Conservation (phyloP, 2,329 filamentous ascomycete genomes). For the Penicillium sp. region DNA sequence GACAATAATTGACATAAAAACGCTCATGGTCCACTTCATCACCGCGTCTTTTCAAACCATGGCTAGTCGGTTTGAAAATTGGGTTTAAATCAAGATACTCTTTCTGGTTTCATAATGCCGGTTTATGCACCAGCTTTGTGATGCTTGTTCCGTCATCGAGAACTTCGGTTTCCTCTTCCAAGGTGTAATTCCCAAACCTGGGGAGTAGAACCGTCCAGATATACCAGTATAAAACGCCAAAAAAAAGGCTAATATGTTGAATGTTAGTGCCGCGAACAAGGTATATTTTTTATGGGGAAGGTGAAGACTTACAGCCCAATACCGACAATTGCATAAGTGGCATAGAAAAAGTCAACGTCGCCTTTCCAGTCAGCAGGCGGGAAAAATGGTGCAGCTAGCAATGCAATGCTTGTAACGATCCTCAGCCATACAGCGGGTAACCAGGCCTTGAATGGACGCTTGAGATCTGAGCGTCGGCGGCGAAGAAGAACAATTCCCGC, state of each 20-base stretch:
- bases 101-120: background rate
- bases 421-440: slow-evolving; percentile 55
- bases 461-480: slow-evolving; percentile 55
- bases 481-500: slow-evolving; percentile 60
- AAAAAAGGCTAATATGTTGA: slow-evolving; percentile 46
- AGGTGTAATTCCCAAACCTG: slow-evolving; percentile 53
- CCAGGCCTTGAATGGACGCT: slow-evolving; percentile 64
- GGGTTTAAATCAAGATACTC: background rate
- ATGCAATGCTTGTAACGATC: slow-evolving; percentile 50
- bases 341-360: slow-evolving; percentile 48
- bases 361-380: slow-evolving; percentile 50
- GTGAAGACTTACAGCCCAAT: slow-evolving; percentile 39
- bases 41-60: background rate
- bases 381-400: slow-evolving; percentile 61
- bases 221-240: slow-evolving; percentile 65
- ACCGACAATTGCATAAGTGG: slow-evolving; percentile 52
- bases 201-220: slow-evolving; percentile 62
- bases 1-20: too few species aligned
- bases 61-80: background rate
- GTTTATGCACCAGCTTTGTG: slow-evolving; percentile 50
- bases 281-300: background rate
- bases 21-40: too few species aligned
- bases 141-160: slow-evolving; percentile 65
- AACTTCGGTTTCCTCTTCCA: slow-evolving; percentile 59
- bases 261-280: slow-evolving; percentile 4